Conservation (phyloP, 345 rosid species). For the Brassica incana region DNA sequence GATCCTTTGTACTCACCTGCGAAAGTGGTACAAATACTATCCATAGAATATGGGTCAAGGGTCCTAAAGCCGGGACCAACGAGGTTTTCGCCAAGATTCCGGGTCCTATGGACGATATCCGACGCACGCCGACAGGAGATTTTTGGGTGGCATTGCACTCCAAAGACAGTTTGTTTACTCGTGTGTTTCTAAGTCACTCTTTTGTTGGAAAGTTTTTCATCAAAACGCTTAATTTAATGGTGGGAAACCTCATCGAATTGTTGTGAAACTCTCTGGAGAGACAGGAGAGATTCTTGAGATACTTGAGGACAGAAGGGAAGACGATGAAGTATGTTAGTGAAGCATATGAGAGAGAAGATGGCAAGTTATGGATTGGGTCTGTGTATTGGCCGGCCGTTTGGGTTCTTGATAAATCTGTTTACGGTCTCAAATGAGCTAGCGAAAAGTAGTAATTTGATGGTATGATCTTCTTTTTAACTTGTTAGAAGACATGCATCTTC, state of each 20-base stretch:
- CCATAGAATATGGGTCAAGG: slow-evolving; percentile 51
- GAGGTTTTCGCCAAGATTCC: slow-evolving; percentile 52
- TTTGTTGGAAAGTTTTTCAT: slow-evolving; percentile 44
- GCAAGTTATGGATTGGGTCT: slow-evolving; percentile 62
- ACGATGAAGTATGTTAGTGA: slow-evolving; percentile 58
- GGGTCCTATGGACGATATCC: slow-evolving; percentile 60
- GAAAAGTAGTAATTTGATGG: neutral
- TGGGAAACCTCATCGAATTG: slow-evolving; percentile 55
- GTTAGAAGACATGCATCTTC: neutral
- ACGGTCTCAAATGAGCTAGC: slow-evolving; percentile 1
- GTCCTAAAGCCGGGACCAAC: slow-evolving; percentile 40
- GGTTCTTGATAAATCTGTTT: slow-evolving; percentile 31
- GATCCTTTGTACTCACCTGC: slow-evolving; percentile 49
- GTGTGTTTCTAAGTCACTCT: slow-evolving; percentile 36
- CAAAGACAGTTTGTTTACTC: slow-evolving; percentile 20
- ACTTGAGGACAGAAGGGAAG: slow-evolving; percentile 55
- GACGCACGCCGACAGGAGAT: slow-evolving; percentile 41
- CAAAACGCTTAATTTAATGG: slow-evolving; percentile 42
- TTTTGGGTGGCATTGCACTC: slow-evolving; percentile 36
- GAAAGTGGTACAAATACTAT: slow-evolving; percentile 41
- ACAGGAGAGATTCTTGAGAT: slow-evolving; percentile 51
- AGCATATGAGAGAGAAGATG: slow-evolving; percentile 59
- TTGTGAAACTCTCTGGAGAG: slow-evolving; percentile 49
- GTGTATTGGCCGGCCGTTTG: slow-evolving; percentile 55
- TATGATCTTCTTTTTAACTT: slow-evolving; percentile 1